Base-by-base conservation (phyloP, 805 yeast species). In the Kazachstania bromeliacearum region DNA sequence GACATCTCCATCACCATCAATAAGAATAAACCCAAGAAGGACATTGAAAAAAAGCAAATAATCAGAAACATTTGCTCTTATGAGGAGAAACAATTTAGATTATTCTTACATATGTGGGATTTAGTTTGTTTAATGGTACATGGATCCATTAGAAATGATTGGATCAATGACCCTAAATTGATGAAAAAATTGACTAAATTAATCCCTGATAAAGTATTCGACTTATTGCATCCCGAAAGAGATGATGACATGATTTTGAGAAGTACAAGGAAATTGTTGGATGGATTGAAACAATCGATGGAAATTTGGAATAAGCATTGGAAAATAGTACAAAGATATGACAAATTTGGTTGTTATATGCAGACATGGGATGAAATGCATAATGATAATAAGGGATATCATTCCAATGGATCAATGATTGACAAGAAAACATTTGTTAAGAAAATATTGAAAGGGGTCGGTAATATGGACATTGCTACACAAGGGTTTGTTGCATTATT, bases 401-500 rank as follows among this genome's bases (percentile, higher is more conserved):
- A 20, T 46, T 40, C 35, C 47, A 41, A 18, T 53, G 47, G 8
- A 46, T 44, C 26, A 45, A 50, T 25, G 13, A 22, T 72, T 12
- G 57, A 64, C 0, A 58, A 66, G 22, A 49, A 51, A 2, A 61
- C 62, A 31, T 84, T 82, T 48, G 49, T 55, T 5, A 57, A 57
- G 15, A 50, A 63, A 13, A 53, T 83, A 0, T 37, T 53, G 2
- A 51, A 62, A 12, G 71, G 72, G 18, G 55, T 67, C 13, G 98
- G 97, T 0, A 74, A 85, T 2, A 57, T 82, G 23, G 96, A 89
- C 52, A 39, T 84, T 5, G 80, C 81, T 0, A 87, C 92, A 0
- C 95, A 85, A 50, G 96, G 95, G 0, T 88, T 85, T 61, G 85
- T 85, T 12, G 75, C 83, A 0, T 48, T 89, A 1, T 55, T 85